Evolutionary conservation across 768 basidiomycete genomes (phyloP), one percentile per base, ranked within the genome.

Genomic region (Pleurotus citrinopileatus): DNA sequence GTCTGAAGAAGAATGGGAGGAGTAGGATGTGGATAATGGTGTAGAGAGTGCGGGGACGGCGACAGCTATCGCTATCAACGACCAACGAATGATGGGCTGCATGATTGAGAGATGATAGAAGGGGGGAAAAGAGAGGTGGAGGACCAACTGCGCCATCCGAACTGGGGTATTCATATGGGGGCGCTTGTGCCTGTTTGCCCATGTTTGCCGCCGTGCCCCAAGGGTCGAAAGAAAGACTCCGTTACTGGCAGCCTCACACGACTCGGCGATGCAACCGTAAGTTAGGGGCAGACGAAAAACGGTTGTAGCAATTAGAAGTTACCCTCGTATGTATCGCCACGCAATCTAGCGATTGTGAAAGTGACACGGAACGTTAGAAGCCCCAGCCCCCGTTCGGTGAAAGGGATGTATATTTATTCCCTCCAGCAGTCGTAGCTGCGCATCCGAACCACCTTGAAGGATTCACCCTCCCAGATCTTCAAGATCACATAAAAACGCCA

Each of bases 1-100:
- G 36, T 64, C 59, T 13, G 70, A 63, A 22, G 63, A 59, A 36
- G 67, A 42, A 43, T 62, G 59, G 5, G 29, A 57, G 29, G 38
- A 48, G 12, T 46, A 55, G 56, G 53, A 53, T 57, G 54, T 36
- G 44, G 36, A 54, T 50, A 55, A 55, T 67, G 63, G 26, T 72
- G 64, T 82, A 52, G 79, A 79, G 52, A 81, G 75, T n/a, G 80
- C 73, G 20, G 68, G 56, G 25, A 73, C 66, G 52, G 68, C 67
- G 55, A 73, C 61, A 36, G 73, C 70, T 22, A 76, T 66, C 52
- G 76, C 73, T 42, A 79, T 58, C 58, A 77, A 45, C 32, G 73
- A 72, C 71, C 74, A 76, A 58, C 72, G 68, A 52, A 71, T 56
- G 58, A 78, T 57, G 56, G 65, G 60, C 60, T 71, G 64, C 77